Conservation (phyloP, 345 rosid genomes). For the Acer yangbiense region DNA sequence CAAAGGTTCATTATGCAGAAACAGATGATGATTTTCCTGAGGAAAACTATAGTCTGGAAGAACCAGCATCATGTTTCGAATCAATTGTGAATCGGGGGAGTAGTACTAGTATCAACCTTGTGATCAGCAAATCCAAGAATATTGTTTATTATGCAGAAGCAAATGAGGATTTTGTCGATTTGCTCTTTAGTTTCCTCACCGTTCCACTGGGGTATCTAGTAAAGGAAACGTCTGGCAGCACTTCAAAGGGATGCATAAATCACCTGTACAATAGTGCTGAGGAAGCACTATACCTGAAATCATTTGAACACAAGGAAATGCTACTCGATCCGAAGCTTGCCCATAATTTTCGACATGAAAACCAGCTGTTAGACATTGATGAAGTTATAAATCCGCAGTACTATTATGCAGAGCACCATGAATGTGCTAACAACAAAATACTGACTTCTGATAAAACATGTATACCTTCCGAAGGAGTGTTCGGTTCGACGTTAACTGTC, state of each 20-base stretch:
- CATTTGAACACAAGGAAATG: not conserved
- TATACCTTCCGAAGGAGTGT: too few relatives aligned
- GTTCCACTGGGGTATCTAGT: slow-evolving; percentile 26
- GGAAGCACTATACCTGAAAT: slow-evolving; percentile 11
- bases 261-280: slow-evolving; percentile 12
- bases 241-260: slow-evolving; percentile 4
- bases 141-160: slow-evolving; percentile 24
- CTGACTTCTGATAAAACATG: too few relatives aligned
- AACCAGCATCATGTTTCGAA: too few relatives aligned
- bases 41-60: not conserved
- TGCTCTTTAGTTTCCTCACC: slow-evolving; percentile 34
- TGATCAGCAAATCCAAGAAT: slow-evolving; percentile 29
- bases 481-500: too few relatives aligned
- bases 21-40: too few relatives aligned
- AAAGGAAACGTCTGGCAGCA: slow-evolving; percentile 9
- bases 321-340: slow-evolving; percentile 22
- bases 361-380: slow-evolving; percentile 10
- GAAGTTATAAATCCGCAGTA: not conserved
- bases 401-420: not conserved
- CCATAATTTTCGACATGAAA: not conserved
- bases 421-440: too few relatives aligned
- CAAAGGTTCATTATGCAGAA: too few relatives aligned
- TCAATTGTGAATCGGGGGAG: slow-evolving; percentile 5
- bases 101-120: slow-evolving; percentile 13
- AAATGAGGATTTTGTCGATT: slow-evolving; percentile 21